Evolutionary conservation across 108 stramenopile species (phyloP), one percentile per base, ranked within the genome.

Genomic region (Cyclotella baltica): DNA sequence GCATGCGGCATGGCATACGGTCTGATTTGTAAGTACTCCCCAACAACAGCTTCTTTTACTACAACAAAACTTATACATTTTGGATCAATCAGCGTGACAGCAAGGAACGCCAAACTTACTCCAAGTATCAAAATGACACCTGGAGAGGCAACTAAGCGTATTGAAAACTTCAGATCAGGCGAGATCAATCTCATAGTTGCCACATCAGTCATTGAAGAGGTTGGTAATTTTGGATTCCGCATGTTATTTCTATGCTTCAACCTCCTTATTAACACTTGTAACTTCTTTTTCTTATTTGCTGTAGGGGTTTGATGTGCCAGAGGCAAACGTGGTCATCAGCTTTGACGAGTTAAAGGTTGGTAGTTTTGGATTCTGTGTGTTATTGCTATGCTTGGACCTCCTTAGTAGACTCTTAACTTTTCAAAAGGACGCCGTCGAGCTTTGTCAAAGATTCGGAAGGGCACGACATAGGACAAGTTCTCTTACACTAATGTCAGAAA

Each of bases 401-500:
- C n/a, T n/a, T n/a, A n/a, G n/a, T n/a, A n/a, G n/a, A n/a, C n/a
- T n/a, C n/a, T n/a, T n/a, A n/a, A n/a, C n/a, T n/a, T n/a, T n/a
- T 64, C 38, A 81, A 38, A 84, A 84, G 31, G 83, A 84, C 48
- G 68, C 83, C 3, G 83, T 84, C 6, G 83, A 84, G 47, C 69
- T 84, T 1, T 76, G 68, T n/a, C 83, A 84, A 65, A 67, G 83
- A 37, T 75, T 76, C 56, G 83, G 83, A 16, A 59, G 83, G 33
- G 83, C 83, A 3, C 46, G 83, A 43, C 67, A 75, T 38, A 72
- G 48, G 36, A 31, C 62, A 22, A 75, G 79, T 25, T 80, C 74
- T 22, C 62, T 84, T 37, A 62, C 64, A 15, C 31, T 84, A 19
- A 69, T 84, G 75, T 62, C 62, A 16, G 83, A 84, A 57, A 79